phyloP scores from a whole-genome alignment of 805 yeast species.

The Scheffersomyces stipitis region DNA sequence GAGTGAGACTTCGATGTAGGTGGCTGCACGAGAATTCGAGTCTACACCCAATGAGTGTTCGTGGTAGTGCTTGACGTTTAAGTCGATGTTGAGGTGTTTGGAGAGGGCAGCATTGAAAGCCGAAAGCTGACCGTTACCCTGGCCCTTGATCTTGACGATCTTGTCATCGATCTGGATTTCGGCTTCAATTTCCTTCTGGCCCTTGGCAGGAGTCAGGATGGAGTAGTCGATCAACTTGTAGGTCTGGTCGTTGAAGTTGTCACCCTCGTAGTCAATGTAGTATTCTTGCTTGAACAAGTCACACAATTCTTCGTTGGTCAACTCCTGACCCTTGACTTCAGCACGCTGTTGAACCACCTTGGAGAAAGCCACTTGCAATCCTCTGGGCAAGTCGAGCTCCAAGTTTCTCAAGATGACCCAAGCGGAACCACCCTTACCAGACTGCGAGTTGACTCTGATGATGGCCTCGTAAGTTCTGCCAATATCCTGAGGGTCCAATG shows the following conservation, averaged over 20 bases:
- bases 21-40: constrained; percentile 70
- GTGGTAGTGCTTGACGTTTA: constrained; percentile 68
- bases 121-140: constrained; percentile 83
- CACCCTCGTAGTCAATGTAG: constrained; percentile 38
- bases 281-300: constrained; percentile 64
- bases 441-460: constrained; percentile 82
- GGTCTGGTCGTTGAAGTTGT: constrained; percentile 21
- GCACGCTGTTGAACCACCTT: constrained; percentile 68
- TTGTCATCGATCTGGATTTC: constrained; percentile 48
- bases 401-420: constrained; percentile 78
- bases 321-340: constrained; percentile 70
- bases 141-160: constrained; percentile 47
- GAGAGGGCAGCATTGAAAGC: constrained; percentile 66
- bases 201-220: constrained; percentile 42
- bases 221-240: constrained; percentile 49
- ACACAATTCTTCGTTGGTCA: constrained; percentile 62
- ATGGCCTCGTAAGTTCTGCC: constrained; percentile 93
- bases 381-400: constrained; percentile 80
- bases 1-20: constrained; percentile 49
- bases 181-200: constrained; percentile 46
- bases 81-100: constrained; percentile 42
- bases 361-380: constrained; percentile 74
- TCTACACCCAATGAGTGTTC: constrained; percentile 81
- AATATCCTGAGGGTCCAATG: constrained; percentile 80
- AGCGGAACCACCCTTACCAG: constrained; percentile 88